Evolutionary conservation across 2,329 filamentous ascomycete species (phyloP), one percentile per base, ranked within the genome.

Genomic region (Diaporthe citrichinensis): DNA sequence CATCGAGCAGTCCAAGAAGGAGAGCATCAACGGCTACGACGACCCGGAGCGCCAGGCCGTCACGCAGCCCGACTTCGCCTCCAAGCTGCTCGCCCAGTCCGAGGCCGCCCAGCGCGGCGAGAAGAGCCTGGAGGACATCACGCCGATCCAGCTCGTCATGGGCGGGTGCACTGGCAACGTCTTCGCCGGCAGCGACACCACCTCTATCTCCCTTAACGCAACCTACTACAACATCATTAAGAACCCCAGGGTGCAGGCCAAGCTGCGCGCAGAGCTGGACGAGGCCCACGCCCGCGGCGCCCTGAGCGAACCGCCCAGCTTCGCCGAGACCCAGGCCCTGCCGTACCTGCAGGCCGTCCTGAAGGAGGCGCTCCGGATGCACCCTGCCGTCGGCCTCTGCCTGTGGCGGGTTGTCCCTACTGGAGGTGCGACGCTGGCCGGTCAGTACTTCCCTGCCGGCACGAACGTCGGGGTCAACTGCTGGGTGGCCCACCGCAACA

Each of bases 261-360:
- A 72, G 28, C 71, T 84, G 0, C 74, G 78, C 0, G 73, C 74
- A 0, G 83, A 84, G 57, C 53, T 84, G 0, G 78, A 80, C 2
- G 71, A 72, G 0, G 78, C 78, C 28, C 85, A 87, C 2, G 79
- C 79, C 28, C 17, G 46, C 20, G 57, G 65, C 15, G 65, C 7
- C 20, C 46, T 74, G 44, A 72, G 73, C 55, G 57, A 72, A n/a
- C 79, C 81, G 0, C 73, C 65, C 23, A 71, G 34, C 17, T 87
- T 83, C 78, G 85, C 81, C 41, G 84, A 85, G 77, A 83, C 78
- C 4, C 84, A 83, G 20, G 81, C 80, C 57, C 80, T 88, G 78
- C 87, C 87, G 0, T 91, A 90, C 75, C 82, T 90, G n/a, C 86
- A 90, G 75, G 88, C 88, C 0, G 85, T 87, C 5, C 86, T 90